These are phyloP conservation scores for Erysiphe pulchra DNA, from an alignment of 2,329 filamentous ascomycete genomes.

Conservation along the genomic window DNA sequence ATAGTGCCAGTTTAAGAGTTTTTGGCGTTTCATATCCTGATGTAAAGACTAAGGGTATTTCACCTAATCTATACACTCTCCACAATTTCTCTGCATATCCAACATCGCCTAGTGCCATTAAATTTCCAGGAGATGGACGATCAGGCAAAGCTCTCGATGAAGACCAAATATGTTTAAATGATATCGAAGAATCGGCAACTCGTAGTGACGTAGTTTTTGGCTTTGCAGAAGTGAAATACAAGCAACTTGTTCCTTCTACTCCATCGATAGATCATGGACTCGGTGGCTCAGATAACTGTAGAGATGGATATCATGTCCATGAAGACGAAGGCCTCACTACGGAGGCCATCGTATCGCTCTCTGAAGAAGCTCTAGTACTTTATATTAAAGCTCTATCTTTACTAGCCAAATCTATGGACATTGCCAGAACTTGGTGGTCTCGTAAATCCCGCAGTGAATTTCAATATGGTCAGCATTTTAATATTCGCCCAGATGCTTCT, in stretches of 20 bases:
- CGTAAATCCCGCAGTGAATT: conserved; percentile 44
- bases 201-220: conserved; percentile 90
- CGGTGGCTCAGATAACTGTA: conserved; percentile 31
- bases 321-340: conserved; percentile 60
- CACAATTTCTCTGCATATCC: conserved; percentile 62
- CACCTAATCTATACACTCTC: conserved; percentile 42
- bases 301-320: conserved; percentile 23
- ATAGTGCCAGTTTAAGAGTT: conserved; percentile 59
- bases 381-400: conserved; percentile 87
- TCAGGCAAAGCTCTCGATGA: conserved; percentile 41
- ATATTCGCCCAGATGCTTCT: conserved; percentile 17
- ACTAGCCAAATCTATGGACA: conserved; percentile 83
- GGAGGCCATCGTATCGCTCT: conserved; percentile 65
- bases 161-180: conserved; percentile 50
- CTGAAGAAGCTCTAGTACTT: conserved; percentile 81
- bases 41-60: conserved; percentile 32
- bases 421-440: conserved; percentile 78
- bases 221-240: conserved; percentile 96
- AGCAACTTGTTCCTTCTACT: conserved; percentile 73
- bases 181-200: conserved; percentile 77
- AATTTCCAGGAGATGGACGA: conserved; percentile 42
- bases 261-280: conserved; percentile 52
- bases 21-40: conserved; percentile 47
- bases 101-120: conserved; percentile 30
- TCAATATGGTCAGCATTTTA: conserved; percentile 18